Conservation (phyloP, 345 rosid species). For the Pistacia vera region DNA sequence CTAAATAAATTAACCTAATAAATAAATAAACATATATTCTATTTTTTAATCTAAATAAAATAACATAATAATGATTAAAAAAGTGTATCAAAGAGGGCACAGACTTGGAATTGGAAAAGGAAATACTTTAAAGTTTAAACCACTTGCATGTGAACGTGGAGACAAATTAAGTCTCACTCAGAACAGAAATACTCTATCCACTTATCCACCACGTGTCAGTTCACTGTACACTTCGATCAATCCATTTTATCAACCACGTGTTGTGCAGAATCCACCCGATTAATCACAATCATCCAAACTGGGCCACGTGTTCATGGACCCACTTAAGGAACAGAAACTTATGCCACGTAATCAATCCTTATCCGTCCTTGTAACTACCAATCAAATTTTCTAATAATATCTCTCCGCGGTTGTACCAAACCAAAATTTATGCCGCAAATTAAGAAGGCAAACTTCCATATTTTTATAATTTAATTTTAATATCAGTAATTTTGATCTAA, state of each 20-base stretch:
- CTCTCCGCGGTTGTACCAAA: not conserved
- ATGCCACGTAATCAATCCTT: not conserved
- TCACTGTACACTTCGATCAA: not conserved
- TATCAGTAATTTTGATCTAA: no score
- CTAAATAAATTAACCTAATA: no score
- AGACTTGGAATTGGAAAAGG: no score
- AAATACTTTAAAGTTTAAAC: no score
- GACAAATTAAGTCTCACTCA: not conserved
- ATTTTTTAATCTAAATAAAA: no score
- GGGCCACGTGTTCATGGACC: not conserved
- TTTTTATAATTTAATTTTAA: no score
- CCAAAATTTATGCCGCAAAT: not conserved
- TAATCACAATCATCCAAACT: not conserved
- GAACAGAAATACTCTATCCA: no score
- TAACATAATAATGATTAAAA: no score
- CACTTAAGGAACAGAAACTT: not conserved
- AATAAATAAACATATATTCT: no score
- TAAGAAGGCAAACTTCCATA: not conserved
- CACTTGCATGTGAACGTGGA: no score
- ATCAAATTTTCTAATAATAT: not conserved
- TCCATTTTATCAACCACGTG: not conserved
- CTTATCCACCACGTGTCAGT: conserved; percentile 7
- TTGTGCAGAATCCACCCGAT: not conserved
- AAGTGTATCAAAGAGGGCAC: no score
- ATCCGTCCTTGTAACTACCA: not conserved